A percentile compares a stretch with the other conserved stretches of the same genome.
phyloP scores from a whole-genome alignment of 2,329 filamentous ascomycete genomes.

The Aspergillus pseudonomiae region DNA sequence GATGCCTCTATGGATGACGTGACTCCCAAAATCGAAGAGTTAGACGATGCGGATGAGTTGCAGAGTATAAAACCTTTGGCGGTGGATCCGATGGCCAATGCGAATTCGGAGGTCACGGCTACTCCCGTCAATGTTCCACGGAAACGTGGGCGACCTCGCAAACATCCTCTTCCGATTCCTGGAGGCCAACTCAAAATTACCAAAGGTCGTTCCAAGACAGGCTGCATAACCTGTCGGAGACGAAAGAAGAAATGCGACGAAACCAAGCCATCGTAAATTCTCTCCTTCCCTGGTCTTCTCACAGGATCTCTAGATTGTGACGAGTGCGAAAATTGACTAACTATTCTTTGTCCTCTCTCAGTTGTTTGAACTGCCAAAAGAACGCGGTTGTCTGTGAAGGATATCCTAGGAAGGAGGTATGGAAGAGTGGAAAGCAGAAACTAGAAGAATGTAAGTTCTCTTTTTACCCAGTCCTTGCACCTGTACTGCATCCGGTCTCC shows the following conservation, averaged over 20 bases:
- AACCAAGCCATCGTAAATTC: conserved; percentile 45
- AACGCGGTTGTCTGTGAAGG: conserved; percentile 91
- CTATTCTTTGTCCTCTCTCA: conserved; percentile 14
- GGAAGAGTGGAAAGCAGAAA: conserved; percentile 82
- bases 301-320: background rate
- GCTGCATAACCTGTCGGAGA: conserved; percentile 62
- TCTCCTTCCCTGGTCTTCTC: background rate
- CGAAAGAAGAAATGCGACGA: conserved; percentile 64
- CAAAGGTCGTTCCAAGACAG: conserved; percentile 68
- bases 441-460: conserved; percentile 61
- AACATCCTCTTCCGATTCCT: conserved; percentile 69
- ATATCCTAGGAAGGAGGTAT: conserved; percentile 82
- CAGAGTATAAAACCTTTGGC: conserved; percentile 35
- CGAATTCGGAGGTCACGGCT: conserved; percentile 28
- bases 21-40: conserved; percentile 58
- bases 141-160: conserved; percentile 78
- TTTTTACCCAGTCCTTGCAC: background rate
- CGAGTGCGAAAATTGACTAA: conserved; percentile 2
- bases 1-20: conserved; percentile 38
- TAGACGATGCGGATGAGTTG: conserved; percentile 47
- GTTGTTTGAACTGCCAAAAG: conserved; percentile 79
- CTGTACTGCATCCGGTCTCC: background rate
- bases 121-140: conserved; percentile 48
- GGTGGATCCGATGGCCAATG: conserved; percentile 25
- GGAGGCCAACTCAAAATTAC: conserved; percentile 68